phyloP scores from a whole-genome alignment of 108 stramenopile genomes.

The Cyclotella atomus region DNA sequence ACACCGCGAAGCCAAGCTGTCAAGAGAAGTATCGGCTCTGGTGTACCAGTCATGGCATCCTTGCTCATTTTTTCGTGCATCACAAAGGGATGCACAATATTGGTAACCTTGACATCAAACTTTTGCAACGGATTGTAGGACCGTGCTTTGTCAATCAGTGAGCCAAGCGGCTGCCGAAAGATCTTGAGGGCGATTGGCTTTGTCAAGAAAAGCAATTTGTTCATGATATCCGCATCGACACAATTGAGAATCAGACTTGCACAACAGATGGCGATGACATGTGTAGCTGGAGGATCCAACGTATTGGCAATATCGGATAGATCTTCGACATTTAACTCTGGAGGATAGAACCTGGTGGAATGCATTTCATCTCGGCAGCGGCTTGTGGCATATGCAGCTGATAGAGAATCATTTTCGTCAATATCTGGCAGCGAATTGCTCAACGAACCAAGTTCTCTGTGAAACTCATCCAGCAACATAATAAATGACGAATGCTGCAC shows the following conservation, averaged over 20 bases:
- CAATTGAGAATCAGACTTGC: slow-evolving; percentile 20
- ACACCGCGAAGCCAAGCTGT: slow-evolving; percentile 20
- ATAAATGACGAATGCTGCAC: slow-evolving; percentile 21
- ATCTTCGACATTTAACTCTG: slow-evolving; percentile 10
- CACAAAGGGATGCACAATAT: slow-evolving; percentile 28
- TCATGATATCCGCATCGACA: slow-evolving; percentile 14
- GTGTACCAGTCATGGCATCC: background rate
- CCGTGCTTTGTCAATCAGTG: slow-evolving; percentile 6
- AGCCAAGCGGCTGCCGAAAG: slow-evolving; percentile 16
- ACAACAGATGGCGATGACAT: slow-evolving; percentile 29
- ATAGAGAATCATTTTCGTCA: background rate
- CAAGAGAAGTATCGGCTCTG: slow-evolving; percentile 15
- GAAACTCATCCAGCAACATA: slow-evolving; percentile 29
- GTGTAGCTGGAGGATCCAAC: slow-evolving; percentile 29
- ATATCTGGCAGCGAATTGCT: background rate
- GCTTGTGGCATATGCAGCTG: background rate
- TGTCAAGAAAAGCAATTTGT: slow-evolving; percentile 33
- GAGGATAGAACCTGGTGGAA: slow-evolving; percentile 17
- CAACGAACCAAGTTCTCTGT: background rate
- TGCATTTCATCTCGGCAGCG: background rate
- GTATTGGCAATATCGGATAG: background rate
- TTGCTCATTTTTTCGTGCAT: slow-evolving; percentile 26
- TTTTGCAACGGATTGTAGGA: slow-evolving; percentile 25
- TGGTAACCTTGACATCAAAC: slow-evolving; percentile 14
- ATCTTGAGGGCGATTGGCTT: slow-evolving; percentile 27